Evolutionary conservation across 2,329 filamentous ascomycete species (phyloP), one percentile per base, ranked within the genome.

Genomic region (Rhinocladiella similis): DNA sequence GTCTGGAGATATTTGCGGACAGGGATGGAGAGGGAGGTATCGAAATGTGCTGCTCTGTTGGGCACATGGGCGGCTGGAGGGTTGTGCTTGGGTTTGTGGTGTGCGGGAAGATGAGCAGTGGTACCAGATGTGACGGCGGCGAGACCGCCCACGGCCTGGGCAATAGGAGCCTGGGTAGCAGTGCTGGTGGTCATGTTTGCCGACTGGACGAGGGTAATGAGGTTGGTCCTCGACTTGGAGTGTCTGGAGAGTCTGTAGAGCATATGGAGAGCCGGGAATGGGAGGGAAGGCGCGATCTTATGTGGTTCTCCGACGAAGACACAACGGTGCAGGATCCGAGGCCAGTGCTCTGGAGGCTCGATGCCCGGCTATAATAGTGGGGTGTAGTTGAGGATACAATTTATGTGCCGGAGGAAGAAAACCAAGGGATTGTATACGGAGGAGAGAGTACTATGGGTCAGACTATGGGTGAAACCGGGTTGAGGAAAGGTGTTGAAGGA

Each of bases 1-100:
- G 77, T 79, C 62, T 75, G 75, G 58, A 79, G 73, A 67, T 79
- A 79, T 64, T 77, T 79, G 69, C 77, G 77, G 46, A 79, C 77
- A 54, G 78, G 75, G 43, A 74, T 65, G 36, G 77, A 76, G 63
- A 79, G 76, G 58, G 77, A 75, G 47, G 77, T 80, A 60, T 80
- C 77, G 59, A 73, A 78, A 65, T 77, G 76, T 46, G 72, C 70
- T 19, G 55, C 54, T 22, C 61, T 59, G 48, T 59, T 64, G 36
- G 62, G 63, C 6, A 63, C 60, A 47, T 64, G 63, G 41, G 62
- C 62, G 13, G 56, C 53, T 5, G 62, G 57, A 49, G 46, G 57
- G 9, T 49, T 64, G 27, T 62, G 58, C 42, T 64, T 62, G n/a
- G 54, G 51, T 12, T 54, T 54, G 25, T 63, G 59, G 33, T 45